These are phyloP conservation scores for Yamadazyma kitorensis DNA, from an alignment of 805 yeast genomes.

Conservation along the genomic window DNA sequence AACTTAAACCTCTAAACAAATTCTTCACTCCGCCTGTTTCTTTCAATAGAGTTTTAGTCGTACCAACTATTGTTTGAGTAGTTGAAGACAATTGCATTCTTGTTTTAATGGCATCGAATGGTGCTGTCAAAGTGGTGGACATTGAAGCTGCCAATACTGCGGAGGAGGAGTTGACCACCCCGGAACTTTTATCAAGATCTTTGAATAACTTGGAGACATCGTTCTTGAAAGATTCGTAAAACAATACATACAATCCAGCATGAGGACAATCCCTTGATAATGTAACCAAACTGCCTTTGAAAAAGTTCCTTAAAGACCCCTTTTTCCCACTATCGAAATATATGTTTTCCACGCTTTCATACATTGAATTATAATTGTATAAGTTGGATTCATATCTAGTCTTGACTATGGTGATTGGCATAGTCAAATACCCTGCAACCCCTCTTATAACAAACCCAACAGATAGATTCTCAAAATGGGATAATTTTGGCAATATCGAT, in stretches of 20 bases:
- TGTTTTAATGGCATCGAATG: conserved; percentile 92
- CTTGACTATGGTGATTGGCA: conserved; percentile 92
- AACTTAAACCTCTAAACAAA: conserved; percentile 79
- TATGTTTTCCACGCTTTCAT: conserved; percentile 58
- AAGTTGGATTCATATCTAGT: conserved; percentile 84
- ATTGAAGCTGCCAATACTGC: conserved; percentile 76
- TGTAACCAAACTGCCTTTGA: conserved; percentile 86
- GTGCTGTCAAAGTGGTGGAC: conserved; percentile 87
- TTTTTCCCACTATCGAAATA: conserved; percentile 26
- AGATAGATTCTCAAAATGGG: conserved; percentile 63
- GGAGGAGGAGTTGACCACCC: conserved; percentile 66
- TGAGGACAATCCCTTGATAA: conserved; percentile 91
- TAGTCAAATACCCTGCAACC: conserved; percentile 77
- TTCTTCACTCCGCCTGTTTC: conserved; percentile 49
- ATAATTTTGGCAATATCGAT: conserved; percentile 59
- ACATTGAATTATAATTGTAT: conserved; percentile 64
- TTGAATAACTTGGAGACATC: conserved; percentile 18
- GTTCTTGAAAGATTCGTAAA: conserved; percentile 75
- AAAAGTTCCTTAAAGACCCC: conserved; percentile 63
- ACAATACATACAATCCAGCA: conserved; percentile 86
- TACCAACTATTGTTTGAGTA: conserved; percentile 38
- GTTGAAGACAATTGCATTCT: conserved; percentile 69
- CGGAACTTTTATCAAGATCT: conserved; percentile 37
- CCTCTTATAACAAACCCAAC: conserved; percentile 82
- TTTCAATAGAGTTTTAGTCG: conserved; percentile 41